Conservation (phyloP, 164 flowering plant species). For the Amborella trichopoda region DNA sequence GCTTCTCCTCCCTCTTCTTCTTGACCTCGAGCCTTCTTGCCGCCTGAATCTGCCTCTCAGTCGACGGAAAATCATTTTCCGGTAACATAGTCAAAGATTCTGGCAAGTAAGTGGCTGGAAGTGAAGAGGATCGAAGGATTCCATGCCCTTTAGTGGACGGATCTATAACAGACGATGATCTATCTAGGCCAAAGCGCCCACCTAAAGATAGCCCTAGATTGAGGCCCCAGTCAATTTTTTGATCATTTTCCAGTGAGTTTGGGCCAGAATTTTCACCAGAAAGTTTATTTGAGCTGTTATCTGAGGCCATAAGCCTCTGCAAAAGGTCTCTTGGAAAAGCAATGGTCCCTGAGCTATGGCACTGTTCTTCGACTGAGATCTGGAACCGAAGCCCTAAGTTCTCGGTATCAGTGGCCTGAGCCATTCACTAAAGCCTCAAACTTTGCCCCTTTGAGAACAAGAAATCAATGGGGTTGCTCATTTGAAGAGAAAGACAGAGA, state of each 20-base stretch:
- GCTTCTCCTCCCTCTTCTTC: conserved; percentile 83
- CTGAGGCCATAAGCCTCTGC: conserved; percentile 34
- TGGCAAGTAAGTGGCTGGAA: too few species aligned
- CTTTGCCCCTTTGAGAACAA: too few species aligned
- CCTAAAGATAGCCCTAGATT: conserved; percentile 81
- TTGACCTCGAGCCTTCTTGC: conserved; percentile 86
- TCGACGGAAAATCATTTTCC: conserved; percentile 21
- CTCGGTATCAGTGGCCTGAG: too few species aligned
- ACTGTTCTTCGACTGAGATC: too few species aligned
- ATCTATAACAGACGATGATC: too few species aligned
- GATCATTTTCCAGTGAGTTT: conserved; percentile 62
- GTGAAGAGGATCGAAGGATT: conserved; percentile 55
- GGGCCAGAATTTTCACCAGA: conserved; percentile 27
- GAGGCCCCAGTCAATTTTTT: too few species aligned
- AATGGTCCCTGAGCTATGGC: too few species aligned
- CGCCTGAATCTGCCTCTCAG: conserved; percentile 31
- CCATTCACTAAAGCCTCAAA: too few species aligned
- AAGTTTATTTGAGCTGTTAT: not conserved
- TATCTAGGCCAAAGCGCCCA: conserved; percentile 83
- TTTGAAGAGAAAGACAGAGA: too few species aligned
- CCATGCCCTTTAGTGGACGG: conserved; percentile 26
- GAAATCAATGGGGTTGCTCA: too few species aligned
- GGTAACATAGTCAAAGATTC: conserved; percentile 24
- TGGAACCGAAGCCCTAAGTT: too few species aligned
- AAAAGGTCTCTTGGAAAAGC: conserved; percentile 68